Conservation (phyloP, 352 stramenopile genomes). For the Phytophthora fragariae region DNA sequence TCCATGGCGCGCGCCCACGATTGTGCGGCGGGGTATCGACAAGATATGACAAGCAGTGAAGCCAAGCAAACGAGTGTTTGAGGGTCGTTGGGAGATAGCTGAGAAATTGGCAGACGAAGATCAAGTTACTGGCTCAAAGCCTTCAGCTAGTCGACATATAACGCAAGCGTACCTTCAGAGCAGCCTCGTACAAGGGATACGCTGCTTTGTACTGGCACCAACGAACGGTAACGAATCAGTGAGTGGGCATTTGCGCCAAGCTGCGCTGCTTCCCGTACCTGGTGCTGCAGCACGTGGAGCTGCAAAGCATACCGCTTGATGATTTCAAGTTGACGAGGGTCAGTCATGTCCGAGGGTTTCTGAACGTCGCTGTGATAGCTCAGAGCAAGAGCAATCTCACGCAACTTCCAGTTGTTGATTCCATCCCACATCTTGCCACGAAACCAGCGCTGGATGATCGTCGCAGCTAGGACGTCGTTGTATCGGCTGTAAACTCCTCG, state of each 20-base stretch:
- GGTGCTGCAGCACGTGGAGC: conserved; percentile 58
- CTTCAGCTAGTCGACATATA: neutral
- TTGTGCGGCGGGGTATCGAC: conserved; percentile 64
- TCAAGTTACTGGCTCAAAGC: neutral
- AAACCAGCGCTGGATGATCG: conserved; percentile 62
- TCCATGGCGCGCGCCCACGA: conserved; percentile 54
- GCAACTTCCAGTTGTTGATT: conserved; percentile 53
- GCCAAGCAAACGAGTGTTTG: conserved; percentile 57
- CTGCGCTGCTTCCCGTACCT: conserved; percentile 37
- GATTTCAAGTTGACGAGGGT: conserved; percentile 34
- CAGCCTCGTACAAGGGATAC: conserved; percentile 53
- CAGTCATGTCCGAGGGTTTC: conserved; percentile 20
- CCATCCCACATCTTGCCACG: conserved; percentile 60
- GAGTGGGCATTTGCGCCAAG: neutral
- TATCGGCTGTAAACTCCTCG: conserved; percentile 52
- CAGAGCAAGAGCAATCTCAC: conserved; percentile 42
- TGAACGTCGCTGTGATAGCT: conserved; percentile 46
- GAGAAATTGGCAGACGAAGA: neutral
- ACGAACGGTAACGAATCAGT: neutral
- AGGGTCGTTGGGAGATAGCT: conserved; percentile 49
- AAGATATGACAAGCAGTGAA: conserved; percentile 62
- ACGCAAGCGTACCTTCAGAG: conserved; percentile 49
- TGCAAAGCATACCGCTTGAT: conserved; percentile 55
- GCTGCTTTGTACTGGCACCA: conserved; percentile 60
- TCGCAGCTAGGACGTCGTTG: conserved; percentile 46